A percentile compares a stretch with the other conserved stretches of the same genome.
Evolutionary conservation across 768 basidiomycete species (phyloP).

Genomic region (Hericium coralloides): DNA sequence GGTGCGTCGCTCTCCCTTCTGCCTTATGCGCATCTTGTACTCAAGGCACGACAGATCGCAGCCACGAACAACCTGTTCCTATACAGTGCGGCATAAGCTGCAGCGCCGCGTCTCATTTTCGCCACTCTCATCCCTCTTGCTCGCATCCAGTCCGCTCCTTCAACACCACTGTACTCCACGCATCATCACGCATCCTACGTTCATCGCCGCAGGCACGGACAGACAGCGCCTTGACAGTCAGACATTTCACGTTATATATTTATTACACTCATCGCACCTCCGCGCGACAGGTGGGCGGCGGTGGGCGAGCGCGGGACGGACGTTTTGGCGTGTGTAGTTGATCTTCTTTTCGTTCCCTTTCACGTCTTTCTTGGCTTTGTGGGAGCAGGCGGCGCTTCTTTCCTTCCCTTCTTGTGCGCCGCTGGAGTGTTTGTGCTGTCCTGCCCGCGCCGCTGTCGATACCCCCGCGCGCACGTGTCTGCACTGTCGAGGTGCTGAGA

Average conservation of each 20-base stretch:
- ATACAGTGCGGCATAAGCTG: slow-evolving; percentile 52
- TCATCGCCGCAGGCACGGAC: neutral
- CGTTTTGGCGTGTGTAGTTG: too few species aligned
- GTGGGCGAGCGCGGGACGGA: too few species aligned
- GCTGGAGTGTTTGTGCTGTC: too few species aligned
- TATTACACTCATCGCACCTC: too few species aligned
- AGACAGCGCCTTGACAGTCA: neutral
- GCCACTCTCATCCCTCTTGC: slow-evolving; percentile 1
- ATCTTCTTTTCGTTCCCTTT: too few species aligned
- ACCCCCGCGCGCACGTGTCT: too few species aligned
- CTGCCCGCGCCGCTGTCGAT: too few species aligned
- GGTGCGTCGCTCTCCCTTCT: slow-evolving; percentile 37
- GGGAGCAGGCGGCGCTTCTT: too few species aligned
- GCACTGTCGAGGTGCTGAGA: too few species aligned
- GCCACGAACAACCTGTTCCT: slow-evolving; percentile 95
- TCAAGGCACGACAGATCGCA: slow-evolving; percentile 55
- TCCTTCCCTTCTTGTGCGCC: too few species aligned
- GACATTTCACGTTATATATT: neutral
- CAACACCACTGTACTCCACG: slow-evolving; percentile 4
- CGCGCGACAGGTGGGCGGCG: too few species aligned
- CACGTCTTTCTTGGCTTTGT: too few species aligned
- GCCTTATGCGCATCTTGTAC: neutral
- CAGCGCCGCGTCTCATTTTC: neutral
- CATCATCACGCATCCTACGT: slow-evolving; percentile 1
- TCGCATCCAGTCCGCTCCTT: slow-evolving; percentile 5